Percentiles rank a stretch among this genome's conserved stretches.
Conservation (phyloP, 2,329 filamentous ascomycete species). For the Aureobasidium sp. region DNA sequence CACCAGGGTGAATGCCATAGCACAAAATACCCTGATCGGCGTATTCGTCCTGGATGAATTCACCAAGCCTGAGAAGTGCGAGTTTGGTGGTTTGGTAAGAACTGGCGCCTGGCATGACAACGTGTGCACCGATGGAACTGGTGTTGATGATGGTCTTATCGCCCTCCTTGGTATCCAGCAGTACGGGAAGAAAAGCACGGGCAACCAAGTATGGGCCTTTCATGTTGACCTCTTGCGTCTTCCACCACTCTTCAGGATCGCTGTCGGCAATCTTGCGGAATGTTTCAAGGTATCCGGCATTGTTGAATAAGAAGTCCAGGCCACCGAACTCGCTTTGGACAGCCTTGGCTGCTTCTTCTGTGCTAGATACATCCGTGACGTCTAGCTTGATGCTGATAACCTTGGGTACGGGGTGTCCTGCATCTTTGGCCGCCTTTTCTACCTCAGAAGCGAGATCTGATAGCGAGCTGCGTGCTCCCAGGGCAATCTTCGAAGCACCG, state of each 20-base stretch:
- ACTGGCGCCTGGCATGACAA: slow-evolving; percentile 30
- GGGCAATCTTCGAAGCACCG: slow-evolving; percentile 45
- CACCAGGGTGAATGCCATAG: slow-evolving; percentile 42
- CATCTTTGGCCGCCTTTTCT: slow-evolving; percentile 31
- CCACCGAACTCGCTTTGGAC: slow-evolving; percentile 29
- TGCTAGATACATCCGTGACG: slow-evolving; percentile 34
- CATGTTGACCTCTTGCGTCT: slow-evolving; percentile 45
- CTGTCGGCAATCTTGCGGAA: slow-evolving; percentile 26
- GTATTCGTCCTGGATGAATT: slow-evolving; percentile 42
- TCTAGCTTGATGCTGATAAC: slow-evolving; percentile 41
- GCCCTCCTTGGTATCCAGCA: slow-evolving; percentile 31
- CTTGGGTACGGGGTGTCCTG: slow-evolving; percentile 31
- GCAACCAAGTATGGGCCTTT: slow-evolving; percentile 35
- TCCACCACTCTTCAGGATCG: slow-evolving; percentile 39
- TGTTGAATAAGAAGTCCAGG: slow-evolving; percentile 45
- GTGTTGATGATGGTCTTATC: slow-evolving; percentile 39
- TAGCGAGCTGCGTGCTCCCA: slow-evolving; percentile 48
- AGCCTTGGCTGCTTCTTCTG: slow-evolving; percentile 30
- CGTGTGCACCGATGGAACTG: slow-evolving; percentile 35
- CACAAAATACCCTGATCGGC: slow-evolving; percentile 36
- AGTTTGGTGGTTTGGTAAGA: slow-evolving; percentile 45
- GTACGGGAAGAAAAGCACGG: slow-evolving; percentile 43
- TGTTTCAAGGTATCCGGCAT: slow-evolving; percentile 35
- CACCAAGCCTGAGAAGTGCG: slow-evolving; percentile 38
- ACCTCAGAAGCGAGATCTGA: slow-evolving; percentile 33